Percentiles rank a stretch among this genome's conserved stretches.
Conservation (phyloP, 331 rosid genomes). For the Malus hybrid region DNA sequence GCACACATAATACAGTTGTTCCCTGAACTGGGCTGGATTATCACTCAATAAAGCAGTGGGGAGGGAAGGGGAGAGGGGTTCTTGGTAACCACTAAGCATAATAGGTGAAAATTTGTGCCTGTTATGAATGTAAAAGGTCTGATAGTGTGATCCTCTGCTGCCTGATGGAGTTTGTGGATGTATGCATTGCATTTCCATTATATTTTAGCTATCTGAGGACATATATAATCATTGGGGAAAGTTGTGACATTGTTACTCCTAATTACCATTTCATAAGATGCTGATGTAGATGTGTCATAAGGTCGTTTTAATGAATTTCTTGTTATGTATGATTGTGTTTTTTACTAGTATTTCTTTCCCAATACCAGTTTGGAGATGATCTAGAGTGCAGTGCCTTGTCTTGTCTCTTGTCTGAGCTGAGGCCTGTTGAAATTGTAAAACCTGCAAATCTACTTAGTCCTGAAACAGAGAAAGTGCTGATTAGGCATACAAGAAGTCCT, state of each 20-base stretch:
- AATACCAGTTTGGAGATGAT: conserved; percentile 73
- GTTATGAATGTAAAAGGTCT: background rate
- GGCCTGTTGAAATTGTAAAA: conserved; percentile 91
- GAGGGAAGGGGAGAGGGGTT: too few species aligned
- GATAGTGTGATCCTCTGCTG: background rate
- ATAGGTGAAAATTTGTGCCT: too few species aligned
- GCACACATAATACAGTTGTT: too few species aligned
- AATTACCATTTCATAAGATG: background rate
- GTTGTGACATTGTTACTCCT: background rate
- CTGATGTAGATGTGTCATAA: too few species aligned
- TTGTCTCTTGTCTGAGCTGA: conserved; percentile 75
- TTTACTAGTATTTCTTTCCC: conserved; percentile 19
- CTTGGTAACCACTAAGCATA: too few species aligned
- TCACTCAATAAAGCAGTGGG: too few species aligned
- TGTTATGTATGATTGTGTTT: background rate
- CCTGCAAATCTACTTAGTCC: conserved; percentile 72
- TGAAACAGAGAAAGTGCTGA: conserved; percentile 69
- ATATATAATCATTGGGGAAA: background rate
- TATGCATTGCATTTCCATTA: background rate
- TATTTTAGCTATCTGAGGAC: background rate
- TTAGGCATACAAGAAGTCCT: conserved; percentile 79
- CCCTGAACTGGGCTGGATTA: too few species aligned
- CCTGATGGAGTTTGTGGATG: background rate
- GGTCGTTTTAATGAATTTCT: background rate
- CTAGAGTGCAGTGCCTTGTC: conserved; percentile 74